Evolutionary conservation across 2,329 filamentous ascomycete species (phyloP).

Genomic region (Xylariaceae sp.): DNA sequence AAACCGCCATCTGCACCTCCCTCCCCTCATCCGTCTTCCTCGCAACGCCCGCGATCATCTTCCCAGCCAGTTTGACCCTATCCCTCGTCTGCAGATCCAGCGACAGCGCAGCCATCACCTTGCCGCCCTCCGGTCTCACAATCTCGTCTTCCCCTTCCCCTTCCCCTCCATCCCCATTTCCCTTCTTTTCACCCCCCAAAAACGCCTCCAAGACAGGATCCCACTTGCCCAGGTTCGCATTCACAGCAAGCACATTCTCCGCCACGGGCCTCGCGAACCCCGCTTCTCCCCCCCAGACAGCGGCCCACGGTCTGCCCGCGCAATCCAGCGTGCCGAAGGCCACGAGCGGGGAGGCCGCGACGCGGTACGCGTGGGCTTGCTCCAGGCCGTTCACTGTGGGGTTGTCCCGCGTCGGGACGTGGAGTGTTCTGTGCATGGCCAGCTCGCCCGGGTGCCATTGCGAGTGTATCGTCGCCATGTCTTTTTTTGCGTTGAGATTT

Average conservation of each 20-base stretch:
- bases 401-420: slow-evolving; percentile 57
- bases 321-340: slow-evolving; percentile 71
- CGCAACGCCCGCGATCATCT: slow-evolving; percentile 63
- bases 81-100: slow-evolving; percentile 66
- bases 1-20: slow-evolving; percentile 58
- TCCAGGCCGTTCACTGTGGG: slow-evolving; percentile 66
- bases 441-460: slow-evolving; percentile 66
- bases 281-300: slow-evolving; percentile 70
- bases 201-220: slow-evolving; percentile 71
- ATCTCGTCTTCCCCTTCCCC: slow-evolving; percentile 22
- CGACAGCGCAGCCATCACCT: slow-evolving; percentile 48
- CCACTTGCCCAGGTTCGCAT: slow-evolving; percentile 57
- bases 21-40: slow-evolving; percentile 21
- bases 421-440: slow-evolving; percentile 61
- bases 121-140: slow-evolving; percentile 38
- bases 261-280: slow-evolving; percentile 66
- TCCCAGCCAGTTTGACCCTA: slow-evolving; percentile 71
- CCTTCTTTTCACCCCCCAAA: slow-evolving; percentile 44
- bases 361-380: slow-evolving; percentile 56
- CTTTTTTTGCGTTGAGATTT: slow-evolving; percentile 8
- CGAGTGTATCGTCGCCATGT: slow-evolving; percentile 15
- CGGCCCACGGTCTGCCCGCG: slow-evolving; percentile 68
- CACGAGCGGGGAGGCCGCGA: slow-evolving; percentile 63
- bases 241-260: slow-evolving; percentile 61
- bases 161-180: slow-evolving; percentile 17